phyloP scores from a whole-genome alignment of 257 asterid species.

The Scutellaria minor region DNA sequence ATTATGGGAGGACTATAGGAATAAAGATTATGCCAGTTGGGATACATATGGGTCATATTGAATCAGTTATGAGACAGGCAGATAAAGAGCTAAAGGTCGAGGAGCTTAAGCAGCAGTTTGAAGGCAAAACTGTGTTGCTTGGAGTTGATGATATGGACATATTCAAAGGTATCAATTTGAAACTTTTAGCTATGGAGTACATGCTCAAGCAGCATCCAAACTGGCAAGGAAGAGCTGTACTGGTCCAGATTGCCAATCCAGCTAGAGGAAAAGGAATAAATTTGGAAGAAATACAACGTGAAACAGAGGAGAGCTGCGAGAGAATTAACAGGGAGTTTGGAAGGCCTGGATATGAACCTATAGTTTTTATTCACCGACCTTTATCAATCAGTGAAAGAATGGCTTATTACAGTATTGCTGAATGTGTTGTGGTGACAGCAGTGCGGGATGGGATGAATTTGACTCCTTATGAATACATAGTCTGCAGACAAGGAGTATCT shows the following conservation, averaged over 20 bases:
- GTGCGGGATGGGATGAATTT: slow-evolving; percentile 95
- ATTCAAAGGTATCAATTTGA: slow-evolving; percentile 87
- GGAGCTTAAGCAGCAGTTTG: slow-evolving; percentile 72
- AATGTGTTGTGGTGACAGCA: slow-evolving; percentile 91
- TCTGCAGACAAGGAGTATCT: slow-evolving; percentile 77
- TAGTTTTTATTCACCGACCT: slow-evolving; percentile 59
- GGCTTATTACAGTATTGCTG: slow-evolving; percentile 89
- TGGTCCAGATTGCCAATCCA: slow-evolving; percentile 85
- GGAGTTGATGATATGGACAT: slow-evolving; percentile 96
- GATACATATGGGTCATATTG: slow-evolving; percentile 86
- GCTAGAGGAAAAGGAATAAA: slow-evolving; percentile 81
- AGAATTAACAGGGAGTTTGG: slow-evolving; percentile 75
- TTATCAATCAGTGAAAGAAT: slow-evolving; percentile 76
- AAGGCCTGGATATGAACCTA: slow-evolving; percentile 77
- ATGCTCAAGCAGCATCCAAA: slow-evolving; percentile 80
- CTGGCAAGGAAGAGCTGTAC: slow-evolving; percentile 88
- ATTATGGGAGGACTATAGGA: slow-evolving; percentile 90
- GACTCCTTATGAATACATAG: slow-evolving; percentile 89
- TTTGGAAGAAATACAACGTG: slow-evolving; percentile 67
- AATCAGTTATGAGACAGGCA: slow-evolving; percentile 71
- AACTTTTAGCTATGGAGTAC: slow-evolving; percentile 83
- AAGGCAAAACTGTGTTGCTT: slow-evolving; percentile 76
- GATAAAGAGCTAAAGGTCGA: slow-evolving; percentile 69
- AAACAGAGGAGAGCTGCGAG: slow-evolving; percentile 70
- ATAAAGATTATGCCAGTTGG: slow-evolving; percentile 97